Conservation (phyloP, 164 flowering plant species). For the Santalum album region DNA sequence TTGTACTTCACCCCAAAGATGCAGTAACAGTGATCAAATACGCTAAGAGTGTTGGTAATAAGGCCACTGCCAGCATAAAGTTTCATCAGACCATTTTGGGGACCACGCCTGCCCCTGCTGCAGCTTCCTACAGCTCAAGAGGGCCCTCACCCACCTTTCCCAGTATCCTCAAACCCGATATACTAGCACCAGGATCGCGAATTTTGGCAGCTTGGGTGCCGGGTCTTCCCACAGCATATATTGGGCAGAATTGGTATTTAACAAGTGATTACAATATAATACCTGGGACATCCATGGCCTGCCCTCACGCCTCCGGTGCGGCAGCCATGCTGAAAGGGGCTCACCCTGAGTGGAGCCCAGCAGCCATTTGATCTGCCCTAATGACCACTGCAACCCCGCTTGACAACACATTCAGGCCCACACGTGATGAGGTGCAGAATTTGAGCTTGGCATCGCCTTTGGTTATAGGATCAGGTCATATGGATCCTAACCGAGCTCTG, state of each 20-base stretch:
- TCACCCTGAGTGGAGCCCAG: conserved; percentile 39
- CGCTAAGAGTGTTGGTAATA: not conserved
- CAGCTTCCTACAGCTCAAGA: conserved; percentile 36
- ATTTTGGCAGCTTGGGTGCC: conserved; percentile 44
- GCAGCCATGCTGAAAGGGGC: conserved; percentile 34
- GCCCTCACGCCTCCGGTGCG: conserved; percentile 41
- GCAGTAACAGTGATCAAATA: conserved; percentile 19
- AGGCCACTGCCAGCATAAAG: conserved; percentile 22
- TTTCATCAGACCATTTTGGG: conserved; percentile 41
- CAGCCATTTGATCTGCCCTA: conserved; percentile 45
- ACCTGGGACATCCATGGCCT: conserved; percentile 46
- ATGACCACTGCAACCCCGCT: conserved; percentile 32
- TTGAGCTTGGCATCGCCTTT: conserved; percentile 13
- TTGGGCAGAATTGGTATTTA: conserved; percentile 12
- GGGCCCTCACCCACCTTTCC: conserved; percentile 43
- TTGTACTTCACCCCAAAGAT: conserved; percentile 20
- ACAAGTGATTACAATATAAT: conserved; percentile 19
- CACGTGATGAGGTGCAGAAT: conserved; percentile 14
- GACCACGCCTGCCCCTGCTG: conserved; percentile 38
- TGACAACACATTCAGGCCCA: conserved; percentile 23
- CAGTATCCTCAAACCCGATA: conserved; percentile 40
- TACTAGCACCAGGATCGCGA: conserved; percentile 54
- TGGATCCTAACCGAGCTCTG: not conserved
- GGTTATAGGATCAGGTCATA: not conserved
- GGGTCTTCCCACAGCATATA: not conserved